A percentile compares a stretch with the other conserved stretches of the same genome.
phyloP scores from a whole-genome alignment of 73 alveolate genomes.

The Stentor coeruleus region DNA sequence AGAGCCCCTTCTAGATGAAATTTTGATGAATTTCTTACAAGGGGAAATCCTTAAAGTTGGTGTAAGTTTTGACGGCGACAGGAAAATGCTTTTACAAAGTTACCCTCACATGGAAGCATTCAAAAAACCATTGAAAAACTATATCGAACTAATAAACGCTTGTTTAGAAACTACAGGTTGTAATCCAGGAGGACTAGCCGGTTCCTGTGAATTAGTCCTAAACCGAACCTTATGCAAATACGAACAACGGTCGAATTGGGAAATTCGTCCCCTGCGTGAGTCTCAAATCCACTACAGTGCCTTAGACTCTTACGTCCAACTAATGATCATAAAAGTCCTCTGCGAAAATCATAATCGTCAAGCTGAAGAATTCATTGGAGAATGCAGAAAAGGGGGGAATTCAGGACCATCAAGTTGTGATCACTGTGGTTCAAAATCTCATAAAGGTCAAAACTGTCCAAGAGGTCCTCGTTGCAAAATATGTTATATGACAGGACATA shows the following conservation, averaged over 20 bases:
- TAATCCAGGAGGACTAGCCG: slow-evolving; percentile 62
- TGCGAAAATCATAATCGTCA: not conserved
- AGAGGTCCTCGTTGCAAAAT: slow-evolving; percentile 14
- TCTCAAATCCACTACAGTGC: slow-evolving; percentile 87
- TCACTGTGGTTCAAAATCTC: not conserved
- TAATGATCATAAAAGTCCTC: not conserved
- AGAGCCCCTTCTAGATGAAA: slow-evolving; percentile 38
- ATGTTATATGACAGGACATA: not conserved
- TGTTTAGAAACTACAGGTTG: slow-evolving; percentile 43
- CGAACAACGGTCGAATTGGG: slow-evolving; percentile 90
- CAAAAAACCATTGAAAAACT: slow-evolving; percentile 31
- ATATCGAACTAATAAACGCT: slow-evolving; percentile 53
- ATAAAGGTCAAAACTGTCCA: not conserved
- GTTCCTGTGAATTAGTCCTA: slow-evolving; percentile 52
- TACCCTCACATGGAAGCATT: slow-evolving; percentile 43
- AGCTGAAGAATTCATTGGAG: not conserved
- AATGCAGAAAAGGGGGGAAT: too few species aligned
- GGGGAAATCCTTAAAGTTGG: slow-evolving; percentile 59
- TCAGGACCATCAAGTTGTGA: not conserved
- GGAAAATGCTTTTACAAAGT: slow-evolving; percentile 44
- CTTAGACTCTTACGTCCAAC: slow-evolving; percentile 69
- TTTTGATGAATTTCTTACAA: slow-evolving; percentile 31
- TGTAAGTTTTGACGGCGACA: slow-evolving; percentile 54
- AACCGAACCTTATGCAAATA: slow-evolving; percentile 64
- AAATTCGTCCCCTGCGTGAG: slow-evolving; percentile 72